Conservation (phyloP, 1,284 basidiomycete genomes). For the Clitocybe nebularis region DNA sequence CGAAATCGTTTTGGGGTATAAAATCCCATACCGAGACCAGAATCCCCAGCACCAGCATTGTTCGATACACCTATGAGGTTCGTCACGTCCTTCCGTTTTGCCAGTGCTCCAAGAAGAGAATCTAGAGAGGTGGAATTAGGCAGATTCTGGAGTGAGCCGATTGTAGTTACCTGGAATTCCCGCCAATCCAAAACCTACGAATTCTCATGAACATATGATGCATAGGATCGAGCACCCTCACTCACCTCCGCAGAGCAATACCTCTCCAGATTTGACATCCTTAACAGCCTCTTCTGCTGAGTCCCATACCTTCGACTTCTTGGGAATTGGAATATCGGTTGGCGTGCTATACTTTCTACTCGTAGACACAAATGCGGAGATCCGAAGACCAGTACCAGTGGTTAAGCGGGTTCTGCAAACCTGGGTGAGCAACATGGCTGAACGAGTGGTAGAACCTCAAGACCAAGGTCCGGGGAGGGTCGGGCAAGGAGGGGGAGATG, state of each 20-base stretch:
- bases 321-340: slow-evolving; percentile 31
- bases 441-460: neutral
- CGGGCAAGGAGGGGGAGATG: neutral
- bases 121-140: slow-evolving; percentile 41
- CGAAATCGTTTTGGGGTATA: neutral
- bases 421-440: slow-evolving; percentile 18
- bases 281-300: slow-evolving; percentile 79
- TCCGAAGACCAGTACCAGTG: slow-evolving; percentile 15
- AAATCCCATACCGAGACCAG: slow-evolving; percentile 65
- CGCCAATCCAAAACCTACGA: slow-evolving; percentile 72
- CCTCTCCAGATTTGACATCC: slow-evolving; percentile 77
- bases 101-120: slow-evolving; percentile 81
- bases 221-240: neutral
- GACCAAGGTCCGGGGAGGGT: neutral
- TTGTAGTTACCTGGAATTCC: slow-evolving; percentile 64
- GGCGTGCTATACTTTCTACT: slow-evolving; percentile 30
- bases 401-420: slow-evolving; percentile 18
- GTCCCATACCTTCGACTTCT: slow-evolving; percentile 74
- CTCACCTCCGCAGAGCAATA: slow-evolving; percentile 79
- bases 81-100: slow-evolving; percentile 66
- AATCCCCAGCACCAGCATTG: slow-evolving; percentile 79
- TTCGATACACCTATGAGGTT: slow-evolving; percentile 86
- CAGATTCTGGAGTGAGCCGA: neutral
- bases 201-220: slow-evolving; percentile 7
- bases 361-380: slow-evolving; percentile 15